Base-by-base conservation (phyloP, 2,329 filamentous ascomycete genomes). In the Tricladium varicosporioides region DNA sequence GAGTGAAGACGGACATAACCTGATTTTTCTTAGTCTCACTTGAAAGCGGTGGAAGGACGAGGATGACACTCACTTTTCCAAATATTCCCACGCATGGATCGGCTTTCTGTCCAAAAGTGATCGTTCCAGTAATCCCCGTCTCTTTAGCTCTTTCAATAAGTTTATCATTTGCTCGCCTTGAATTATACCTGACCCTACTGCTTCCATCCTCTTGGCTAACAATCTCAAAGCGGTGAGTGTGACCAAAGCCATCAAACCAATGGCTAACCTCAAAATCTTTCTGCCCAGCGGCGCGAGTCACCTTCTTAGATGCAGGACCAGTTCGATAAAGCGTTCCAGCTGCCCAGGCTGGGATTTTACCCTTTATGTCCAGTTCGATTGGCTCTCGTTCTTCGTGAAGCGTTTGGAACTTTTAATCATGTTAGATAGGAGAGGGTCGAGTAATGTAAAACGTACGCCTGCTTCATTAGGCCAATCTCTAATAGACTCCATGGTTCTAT, bases 71-170 rank as follows among this genome's bases (percentile, higher is more conserved):
- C 8, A 88, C 72, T 69, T 94, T 93, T 55, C 81, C 78, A 68
- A 91, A 91, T 40, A 91, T 74, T 13, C 84, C 85, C 49, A 89
- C 77, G 68, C 91, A 94, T 0, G 89, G 89, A 64, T 95, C 91
- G 2, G 80, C 79, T 59, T 82, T 84, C 63, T 90, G 85, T 0
- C 78, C 91, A 69, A 94, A 95, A 2, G 80, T 85, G 58, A 87
- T 76, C 16, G 75, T 74, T 1, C 79, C 74, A 1, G 81, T 69
- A 51, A 75, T 76, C 0, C 90, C 89, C 0, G 79, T 80, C 60
- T 79, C 78, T 54, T 80, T 80, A 48, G 90, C 81, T 2, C 78
- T 68, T 27, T 86, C 78, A 1, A 89, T 77, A 27, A 86, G 76
- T 1, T 79, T 76, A 53, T 92, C 84, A 0, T 83, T 82, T 52